Percentiles rank a stretch among this genome's conserved stretches.
Evolutionary conservation across 2,329 filamentous ascomycete genomes (phyloP).

Genomic region (Ophiosphaerella herpotricha): DNA sequence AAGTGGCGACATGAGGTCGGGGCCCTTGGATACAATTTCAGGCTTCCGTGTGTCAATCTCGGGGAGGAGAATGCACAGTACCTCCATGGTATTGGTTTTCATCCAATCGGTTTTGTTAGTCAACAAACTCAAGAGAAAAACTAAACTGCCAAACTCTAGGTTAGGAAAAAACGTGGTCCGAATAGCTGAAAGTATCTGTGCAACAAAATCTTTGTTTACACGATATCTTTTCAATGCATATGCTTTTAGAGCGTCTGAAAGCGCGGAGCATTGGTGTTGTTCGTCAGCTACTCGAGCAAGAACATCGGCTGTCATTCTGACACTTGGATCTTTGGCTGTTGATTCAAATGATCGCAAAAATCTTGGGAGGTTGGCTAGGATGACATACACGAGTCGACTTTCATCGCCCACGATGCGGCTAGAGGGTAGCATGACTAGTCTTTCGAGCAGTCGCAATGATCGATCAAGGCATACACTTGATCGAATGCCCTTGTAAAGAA

Average conservation of each 20-base stretch:
- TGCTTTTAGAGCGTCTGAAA: constrained; percentile 71
- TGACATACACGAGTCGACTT: constrained; percentile 78
- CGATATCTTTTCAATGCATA: constrained; percentile 71
- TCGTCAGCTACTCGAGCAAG: constrained; percentile 77
- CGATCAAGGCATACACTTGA: constrained; percentile 81
- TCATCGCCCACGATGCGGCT: constrained; percentile 82
- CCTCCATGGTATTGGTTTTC: constrained; percentile 89
- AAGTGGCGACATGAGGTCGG: constrained; percentile 92
- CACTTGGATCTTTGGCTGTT: constrained; percentile 53
- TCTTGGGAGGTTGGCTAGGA: constrained; percentile 89
- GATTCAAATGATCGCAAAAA: constrained; percentile 81
- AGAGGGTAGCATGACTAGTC: constrained; percentile 76
- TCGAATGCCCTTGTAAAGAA: constrained; percentile 89
- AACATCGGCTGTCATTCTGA: constrained; percentile 66
- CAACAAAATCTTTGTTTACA: constrained; percentile 74
- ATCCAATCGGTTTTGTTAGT: constrained; percentile 90
- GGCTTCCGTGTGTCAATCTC: constrained; percentile 91
- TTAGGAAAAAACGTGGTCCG: constrained; percentile 78
- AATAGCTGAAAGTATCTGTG: constrained; percentile 73
- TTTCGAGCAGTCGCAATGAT: constrained; percentile 77
- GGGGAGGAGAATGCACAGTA: constrained; percentile 82
- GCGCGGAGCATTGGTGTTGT: constrained; percentile 67
- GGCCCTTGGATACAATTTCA: constrained; percentile 87
- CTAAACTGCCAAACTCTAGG: constrained; percentile 81
- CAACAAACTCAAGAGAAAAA: constrained; percentile 87